These are phyloP conservation scores for Aspergillus fumigatiaffinis DNA, from an alignment of 2,329 filamentous ascomycete genomes.

Conservation along the genomic window DNA sequence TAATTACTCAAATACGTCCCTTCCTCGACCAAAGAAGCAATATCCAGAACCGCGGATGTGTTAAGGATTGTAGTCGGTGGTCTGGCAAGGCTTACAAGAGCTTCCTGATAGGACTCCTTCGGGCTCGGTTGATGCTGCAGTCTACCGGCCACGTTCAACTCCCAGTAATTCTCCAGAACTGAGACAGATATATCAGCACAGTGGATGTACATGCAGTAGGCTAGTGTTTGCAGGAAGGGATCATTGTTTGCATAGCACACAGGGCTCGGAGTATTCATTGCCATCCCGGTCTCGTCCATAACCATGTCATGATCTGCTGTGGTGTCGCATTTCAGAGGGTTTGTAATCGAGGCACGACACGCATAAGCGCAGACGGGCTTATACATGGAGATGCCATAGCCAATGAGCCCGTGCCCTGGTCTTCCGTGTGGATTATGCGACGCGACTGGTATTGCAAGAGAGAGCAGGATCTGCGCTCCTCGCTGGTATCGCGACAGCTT, in stretches of 20 bases:
- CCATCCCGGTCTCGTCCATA: background rate
- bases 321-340: background rate
- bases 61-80: background rate
- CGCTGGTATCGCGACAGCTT: no score
- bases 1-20: background rate
- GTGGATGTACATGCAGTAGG: conserved; percentile 1
- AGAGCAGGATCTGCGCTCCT: no score
- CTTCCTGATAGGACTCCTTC: background rate
- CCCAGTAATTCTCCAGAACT: background rate
- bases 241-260: conserved; percentile 2
- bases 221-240: conserved; percentile 2
- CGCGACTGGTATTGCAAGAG: no score
- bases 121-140: background rate
- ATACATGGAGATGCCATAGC: conserved; percentile 4
- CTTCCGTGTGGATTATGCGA: background rate
- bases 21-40: background rate
- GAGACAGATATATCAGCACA: background rate
- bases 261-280: background rate
- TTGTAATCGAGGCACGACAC: conserved; percentile 1
- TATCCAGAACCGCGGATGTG: background rate
- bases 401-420: background rate
- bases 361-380: background rate
- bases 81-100: background rate
- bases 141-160: background rate
- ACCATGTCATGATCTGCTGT: background rate